These are phyloP conservation scores for Phytophthora citricola DNA, from an alignment of 352 stramenopile species.

Conservation along the genomic window DNA sequence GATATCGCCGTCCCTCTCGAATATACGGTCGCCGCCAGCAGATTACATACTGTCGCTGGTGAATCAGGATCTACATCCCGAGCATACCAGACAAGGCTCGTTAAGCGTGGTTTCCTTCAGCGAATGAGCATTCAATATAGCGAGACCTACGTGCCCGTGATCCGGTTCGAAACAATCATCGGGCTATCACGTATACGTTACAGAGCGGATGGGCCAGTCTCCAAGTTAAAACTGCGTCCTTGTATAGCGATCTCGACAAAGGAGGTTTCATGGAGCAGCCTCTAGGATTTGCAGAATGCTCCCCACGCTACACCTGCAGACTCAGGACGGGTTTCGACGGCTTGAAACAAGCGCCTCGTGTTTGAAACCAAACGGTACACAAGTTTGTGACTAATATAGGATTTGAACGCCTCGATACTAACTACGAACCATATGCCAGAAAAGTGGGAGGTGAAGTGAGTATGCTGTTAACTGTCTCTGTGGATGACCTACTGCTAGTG, in stretches of 20 bases:
- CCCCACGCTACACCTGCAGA: background rate
- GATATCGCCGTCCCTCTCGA: too few relatives aligned
- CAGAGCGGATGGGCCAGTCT: conserved; percentile 10
- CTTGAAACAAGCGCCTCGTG: background rate
- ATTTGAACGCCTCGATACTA: conserved; percentile 9
- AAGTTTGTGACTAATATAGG: conserved; percentile 6
- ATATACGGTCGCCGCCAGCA: too few relatives aligned
- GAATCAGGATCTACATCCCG: too few relatives aligned
- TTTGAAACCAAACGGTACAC: background rate
- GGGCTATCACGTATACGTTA: conserved; percentile 10
- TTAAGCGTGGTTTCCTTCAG: conserved; percentile 1
- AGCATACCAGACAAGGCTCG: too few relatives aligned
- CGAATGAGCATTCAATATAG: conserved; percentile 12
- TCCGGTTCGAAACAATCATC: conserved; percentile 20
- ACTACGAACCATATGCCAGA: conserved; percentile 17
- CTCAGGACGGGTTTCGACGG: background rate
- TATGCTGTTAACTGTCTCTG: conserved; percentile 20
- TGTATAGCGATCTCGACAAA: background rate
- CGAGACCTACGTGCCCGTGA: conserved; percentile 20
- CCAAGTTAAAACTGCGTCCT: background rate
- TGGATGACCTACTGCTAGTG: background rate
- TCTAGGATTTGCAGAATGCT: background rate
- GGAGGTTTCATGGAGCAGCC: background rate
- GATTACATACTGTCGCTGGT: too few relatives aligned
- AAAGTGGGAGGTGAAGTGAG: conserved; percentile 10